A percentile compares a stretch with the other conserved stretches of the same genome.
phyloP scores from a whole-genome alignment of 78 protist species.

The slime mould (Dictyostelium discoideum) region dicty_2.7 NC_007088.5:4270501-4271000 shows the following conservation, averaged over 20 bases:
- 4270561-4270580: neutral
- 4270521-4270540: neutral
- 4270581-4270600: neutral
- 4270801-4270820: too few species aligned
- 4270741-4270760: neutral
- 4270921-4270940: too few species aligned
- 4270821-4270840: too few species aligned
- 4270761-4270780: neutral
- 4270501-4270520: neutral
- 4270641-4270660: neutral
- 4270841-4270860: too few species aligned
- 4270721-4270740: neutral
- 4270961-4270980: too few species aligned
- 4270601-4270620: neutral
- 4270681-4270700: neutral
- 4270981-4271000: too few species aligned
- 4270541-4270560: neutral
- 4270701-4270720: neutral
- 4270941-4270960: too few species aligned
- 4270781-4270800: neutral
- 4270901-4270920: too few species aligned
- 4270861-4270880: too few species aligned
- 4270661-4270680: neutral
- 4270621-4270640: neutral
- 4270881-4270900: too few species aligned